Conservation (phyloP, 148 eudicot species). For the Fagopyrum tataricum region DNA sequence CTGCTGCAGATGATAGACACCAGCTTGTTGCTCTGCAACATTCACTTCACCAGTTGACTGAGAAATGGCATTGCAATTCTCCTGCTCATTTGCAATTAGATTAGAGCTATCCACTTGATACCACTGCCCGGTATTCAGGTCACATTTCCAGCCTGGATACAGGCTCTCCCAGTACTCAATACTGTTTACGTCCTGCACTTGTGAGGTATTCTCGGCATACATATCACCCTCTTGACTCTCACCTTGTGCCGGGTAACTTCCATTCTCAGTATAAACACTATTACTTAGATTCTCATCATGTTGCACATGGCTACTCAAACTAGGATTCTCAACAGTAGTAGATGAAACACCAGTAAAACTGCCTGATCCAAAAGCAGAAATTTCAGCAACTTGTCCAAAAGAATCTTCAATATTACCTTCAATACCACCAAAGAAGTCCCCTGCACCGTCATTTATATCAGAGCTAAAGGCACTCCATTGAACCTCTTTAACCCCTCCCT, state of each 20-base stretch:
- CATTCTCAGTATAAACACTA: constrained; percentile 24
- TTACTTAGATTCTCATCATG: constrained; percentile 24
- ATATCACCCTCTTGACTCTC: not conserved
- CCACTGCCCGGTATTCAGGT: constrained; percentile 69
- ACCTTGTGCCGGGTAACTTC: not conserved
- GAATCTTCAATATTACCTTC: constrained; percentile 32
- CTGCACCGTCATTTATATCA: constrained; percentile 20
- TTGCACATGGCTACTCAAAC: constrained; percentile 19
- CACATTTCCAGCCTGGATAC: constrained; percentile 85
- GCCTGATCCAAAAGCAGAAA: constrained; percentile 21
- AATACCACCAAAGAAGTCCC: constrained; percentile 50
- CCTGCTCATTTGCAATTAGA: constrained; percentile 25
- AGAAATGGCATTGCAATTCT: constrained; percentile 15
- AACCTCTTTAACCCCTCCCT: constrained; percentile 57
- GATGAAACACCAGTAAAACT: constrained; percentile 19
- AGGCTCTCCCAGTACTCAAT: constrained; percentile 60
- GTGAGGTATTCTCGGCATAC: constrained; percentile 10
- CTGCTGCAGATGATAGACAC: constrained; percentile 47
- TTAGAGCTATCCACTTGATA: constrained; percentile 48
- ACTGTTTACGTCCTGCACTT: constrained; percentile 33
- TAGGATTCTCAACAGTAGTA: constrained; percentile 15
- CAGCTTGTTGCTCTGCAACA: constrained; percentile 26
- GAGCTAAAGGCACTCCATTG: constrained; percentile 61
- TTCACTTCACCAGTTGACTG: constrained; percentile 23
- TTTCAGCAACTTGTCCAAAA: constrained; percentile 21